Evolutionary conservation across 169 alveolate genomes (phyloP), one percentile per base, ranked within the genome.

Genomic region (Cyclospora cayetanensis): DNA sequence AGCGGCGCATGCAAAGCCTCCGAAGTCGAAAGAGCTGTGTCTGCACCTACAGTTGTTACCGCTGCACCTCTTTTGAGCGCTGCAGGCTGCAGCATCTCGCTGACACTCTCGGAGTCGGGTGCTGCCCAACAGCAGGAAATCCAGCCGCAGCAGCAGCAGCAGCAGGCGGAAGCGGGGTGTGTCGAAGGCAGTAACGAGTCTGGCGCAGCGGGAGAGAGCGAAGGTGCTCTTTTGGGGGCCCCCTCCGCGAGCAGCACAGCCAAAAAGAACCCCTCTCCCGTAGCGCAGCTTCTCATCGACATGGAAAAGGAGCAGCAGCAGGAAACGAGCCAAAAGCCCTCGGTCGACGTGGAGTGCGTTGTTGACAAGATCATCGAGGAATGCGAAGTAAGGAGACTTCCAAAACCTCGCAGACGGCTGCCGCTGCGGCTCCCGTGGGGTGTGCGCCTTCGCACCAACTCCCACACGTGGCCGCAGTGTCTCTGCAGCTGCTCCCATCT

Each of bases 341-440:
- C 22, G 18, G 52, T 79, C 37, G 93, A 90, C 63, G 88, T 90
- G 43, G 93, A 90, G 27, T 42, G 76, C n/a, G 25, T 90, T 20
- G 93, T 76, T 3, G 93, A 90, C 84, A 72, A 77, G 7, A 90
- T 90, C 74, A 90, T 90, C 2, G 93, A 90, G n/a, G 93, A 90
- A 52, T 90, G 93, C 83, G 93, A 90, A 77, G 93, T 90, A 29
- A 1, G 34, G 43, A 31, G 7, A 5, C 72, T 20, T 7, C 72
- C 22, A 27, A 12, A 12, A 27, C 72, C 22, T 12, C 72, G 9
- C 11, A 12, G 9, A 15, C 72, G 9, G 72, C 72, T 60, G 72
- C 72, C 27, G 72, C 35, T 74, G n/a, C 29, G 5, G 50, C 82
- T 12, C 72, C 22, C 35, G n/a, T 60, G 22, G 22, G 15, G 55